These are phyloP conservation scores for Fennellomyces sp. DNA, from an alignment of 371 early-diverging fungal species.

Conservation along the genomic window DNA sequence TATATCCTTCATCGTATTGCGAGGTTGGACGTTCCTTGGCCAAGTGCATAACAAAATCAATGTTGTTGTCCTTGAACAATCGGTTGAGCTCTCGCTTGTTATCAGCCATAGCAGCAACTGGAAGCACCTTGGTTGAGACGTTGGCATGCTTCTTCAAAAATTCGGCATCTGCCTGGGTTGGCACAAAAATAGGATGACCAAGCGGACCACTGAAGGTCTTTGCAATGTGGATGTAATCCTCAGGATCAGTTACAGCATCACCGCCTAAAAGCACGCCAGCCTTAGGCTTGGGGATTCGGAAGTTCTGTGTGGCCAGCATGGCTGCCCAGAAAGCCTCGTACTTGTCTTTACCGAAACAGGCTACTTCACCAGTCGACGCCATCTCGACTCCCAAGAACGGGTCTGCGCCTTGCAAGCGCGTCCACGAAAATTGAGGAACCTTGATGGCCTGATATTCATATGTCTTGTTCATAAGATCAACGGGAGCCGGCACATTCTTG, in stretches of 20 bases:
- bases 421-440: constrained; percentile 94
- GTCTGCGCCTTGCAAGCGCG: constrained; percentile 92
- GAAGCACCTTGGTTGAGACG: constrained; percentile 47
- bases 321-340: constrained; percentile 85
- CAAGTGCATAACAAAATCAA: constrained; percentile 79
- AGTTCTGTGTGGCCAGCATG: constrained; percentile 84
- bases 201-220: constrained; percentile 53
- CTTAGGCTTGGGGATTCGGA: constrained; percentile 70
- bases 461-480: constrained; percentile 68
- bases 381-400: constrained; percentile 96
- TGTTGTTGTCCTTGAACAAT: constrained; percentile 62
- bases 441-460: constrained; percentile 84
- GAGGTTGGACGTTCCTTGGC: constrained; percentile 70
- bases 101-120: constrained; percentile 42
- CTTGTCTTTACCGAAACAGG: constrained; percentile 90
- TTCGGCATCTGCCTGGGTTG: constrained; percentile 58
- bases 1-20: constrained; percentile 69
- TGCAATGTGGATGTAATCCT: constrained; percentile 73
- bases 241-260: constrained; percentile 71
- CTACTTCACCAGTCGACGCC: constrained; percentile 97
- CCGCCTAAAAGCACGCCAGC: constrained; percentile 71
- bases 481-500: constrained; percentile 58
- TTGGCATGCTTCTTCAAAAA: constrained; percentile 47
- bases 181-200: constrained; percentile 75
- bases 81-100: constrained; percentile 61